Evolutionary conservation across 2,329 filamentous ascomycete species (phyloP).

Genomic region (Claviceps capensis): DNA sequence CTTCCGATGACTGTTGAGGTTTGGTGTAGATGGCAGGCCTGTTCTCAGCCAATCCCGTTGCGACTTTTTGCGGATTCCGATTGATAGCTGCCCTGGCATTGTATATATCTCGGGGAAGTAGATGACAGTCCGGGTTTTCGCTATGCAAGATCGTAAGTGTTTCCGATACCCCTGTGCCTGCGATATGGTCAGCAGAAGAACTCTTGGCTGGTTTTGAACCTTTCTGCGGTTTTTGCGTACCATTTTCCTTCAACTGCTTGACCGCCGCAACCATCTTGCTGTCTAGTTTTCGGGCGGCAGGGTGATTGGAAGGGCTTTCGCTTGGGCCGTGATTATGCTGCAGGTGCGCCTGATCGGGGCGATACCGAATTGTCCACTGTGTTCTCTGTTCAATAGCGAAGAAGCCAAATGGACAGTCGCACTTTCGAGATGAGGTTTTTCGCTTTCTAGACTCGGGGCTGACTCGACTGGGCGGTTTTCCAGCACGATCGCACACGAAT

Average conservation of each 20-base stretch:
- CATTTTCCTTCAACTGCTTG: slow-evolving; percentile 51
- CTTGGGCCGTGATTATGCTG: slow-evolving; percentile 53
- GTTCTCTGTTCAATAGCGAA: slow-evolving; percentile 55
- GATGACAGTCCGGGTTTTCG: slow-evolving; percentile 48
- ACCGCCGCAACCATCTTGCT: slow-evolving; percentile 56
- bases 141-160: slow-evolving; percentile 53
- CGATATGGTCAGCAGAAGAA: slow-evolving; percentile 8
- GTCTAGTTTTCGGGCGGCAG: slow-evolving; percentile 50
- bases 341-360: slow-evolving; percentile 43
- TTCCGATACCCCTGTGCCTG: slow-evolving; percentile 50
- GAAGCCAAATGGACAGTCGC: slow-evolving; percentile 56
- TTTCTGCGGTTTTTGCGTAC: slow-evolving; percentile 26
- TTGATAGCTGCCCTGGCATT: slow-evolving; percentile 55
- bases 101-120: slow-evolving; percentile 52
- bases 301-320: slow-evolving; percentile 52
- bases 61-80: slow-evolving; percentile 49
- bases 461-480: slow-evolving; percentile 47
- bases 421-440: slow-evolving; percentile 55
- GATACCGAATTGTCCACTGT: slow-evolving; percentile 53
- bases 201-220: slow-evolving; percentile 3
- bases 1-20: slow-evolving; percentile 47
- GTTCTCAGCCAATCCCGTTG: slow-evolving; percentile 44
- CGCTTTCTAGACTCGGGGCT: slow-evolving; percentile 50
- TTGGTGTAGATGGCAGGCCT: slow-evolving; percentile 54
- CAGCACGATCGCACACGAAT: slow-evolving; percentile 52